Conservation (phyloP, 768 basidiomycete species). For the Gymnopilus junonius region DNA sequence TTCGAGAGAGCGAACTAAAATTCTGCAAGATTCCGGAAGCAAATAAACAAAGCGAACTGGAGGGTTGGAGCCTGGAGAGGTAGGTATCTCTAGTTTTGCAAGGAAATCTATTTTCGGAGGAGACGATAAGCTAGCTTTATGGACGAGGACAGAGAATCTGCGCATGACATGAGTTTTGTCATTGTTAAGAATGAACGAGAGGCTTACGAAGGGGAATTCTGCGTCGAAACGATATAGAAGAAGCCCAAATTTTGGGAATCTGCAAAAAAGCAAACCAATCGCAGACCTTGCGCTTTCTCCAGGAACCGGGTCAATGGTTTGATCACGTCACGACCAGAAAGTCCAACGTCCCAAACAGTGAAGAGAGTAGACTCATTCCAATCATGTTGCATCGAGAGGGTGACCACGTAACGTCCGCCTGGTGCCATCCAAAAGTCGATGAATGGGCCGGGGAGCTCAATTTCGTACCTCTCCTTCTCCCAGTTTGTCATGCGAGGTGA, state of each 20-base stretch:
- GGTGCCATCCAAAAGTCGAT: neutral
- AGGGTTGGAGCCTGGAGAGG: no score
- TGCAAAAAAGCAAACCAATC: neutral
- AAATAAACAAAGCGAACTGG: no score
- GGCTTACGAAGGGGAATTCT: neutral
- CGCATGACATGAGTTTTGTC: neutral
- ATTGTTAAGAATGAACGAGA: neutral
- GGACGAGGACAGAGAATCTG: neutral
- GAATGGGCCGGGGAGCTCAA: neutral
- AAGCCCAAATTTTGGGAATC: neutral
- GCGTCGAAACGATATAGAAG: neutral
- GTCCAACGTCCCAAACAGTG: conserved; percentile 10
- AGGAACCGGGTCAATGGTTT: neutral
- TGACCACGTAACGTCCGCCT: neutral
- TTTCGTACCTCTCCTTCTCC: neutral
- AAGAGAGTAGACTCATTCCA: neutral
- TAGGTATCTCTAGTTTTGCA: neutral
- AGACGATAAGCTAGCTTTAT: neutral
- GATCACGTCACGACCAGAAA: neutral
- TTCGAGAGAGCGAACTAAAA: neutral
- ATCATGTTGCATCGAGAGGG: neutral
- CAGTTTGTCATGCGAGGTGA: neutral
- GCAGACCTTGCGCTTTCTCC: no score
- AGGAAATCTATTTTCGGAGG: neutral
- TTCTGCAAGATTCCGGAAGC: neutral